Evolutionary conservation across 2,329 filamentous ascomycete genomes (phyloP), one percentile per base, ranked within the genome.

Genomic region (Arthrobotrys conoides): DNA sequence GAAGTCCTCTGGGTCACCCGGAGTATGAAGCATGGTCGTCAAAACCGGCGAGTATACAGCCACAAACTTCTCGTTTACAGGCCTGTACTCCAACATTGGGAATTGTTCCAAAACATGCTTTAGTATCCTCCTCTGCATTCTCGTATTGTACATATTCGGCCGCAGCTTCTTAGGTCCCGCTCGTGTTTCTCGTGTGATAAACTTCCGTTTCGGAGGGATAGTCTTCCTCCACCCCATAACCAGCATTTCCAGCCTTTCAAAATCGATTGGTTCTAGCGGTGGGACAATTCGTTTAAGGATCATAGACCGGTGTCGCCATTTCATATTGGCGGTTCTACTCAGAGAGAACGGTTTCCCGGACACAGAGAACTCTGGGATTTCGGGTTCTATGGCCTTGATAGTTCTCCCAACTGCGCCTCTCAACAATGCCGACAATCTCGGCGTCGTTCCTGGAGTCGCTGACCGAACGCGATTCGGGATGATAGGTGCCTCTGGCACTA

Each of bases 101-200:
- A 70, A 77, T 18, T 81, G 63, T 20, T 68, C 68, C 16, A 82
- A 76, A 4, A 82, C 53, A 22, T 57, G 78, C 20, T 73, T 79
- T 51, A 80, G 80, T 36, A 80, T 75, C 73, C 81, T 76, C 53
- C 79, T 81, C 59, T 81, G 80, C 33, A 78, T 80, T 33, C 81
- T 80, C 20, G 64, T 14, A 16, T 72, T 80, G 46, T 80, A 71
- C 36, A 64, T 67, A 51, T 80, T 72, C 41, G 80, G 75, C 41
- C 33, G 66, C 66, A 57, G 73, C 48, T 44, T 70, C 36, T 55
- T 80, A 16, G 49, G 78, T 55, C 63, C 70, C 1, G 41, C 41
- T 22, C 38, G 24, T 55, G 80, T 55, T 10, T 75, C 66, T 10
- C 64, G 55, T 18, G 75, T 49, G 8, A 75, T 41, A 12, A 68